These are phyloP conservation scores for Kregervanrija pseudodelftensis DNA, from an alignment of 805 yeast species.

Conservation along the genomic window DNA sequence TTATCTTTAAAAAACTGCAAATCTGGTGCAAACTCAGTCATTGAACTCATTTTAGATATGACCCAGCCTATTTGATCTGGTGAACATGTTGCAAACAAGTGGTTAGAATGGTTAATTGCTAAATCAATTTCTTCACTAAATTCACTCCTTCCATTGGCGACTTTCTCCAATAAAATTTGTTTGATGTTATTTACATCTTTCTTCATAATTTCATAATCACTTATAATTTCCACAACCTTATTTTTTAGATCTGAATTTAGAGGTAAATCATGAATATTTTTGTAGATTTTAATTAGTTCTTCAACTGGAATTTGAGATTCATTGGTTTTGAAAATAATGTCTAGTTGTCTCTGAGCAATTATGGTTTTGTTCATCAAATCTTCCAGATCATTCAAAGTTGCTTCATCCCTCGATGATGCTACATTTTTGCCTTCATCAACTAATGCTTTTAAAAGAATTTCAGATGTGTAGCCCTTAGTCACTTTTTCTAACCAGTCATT, in stretches of 20 bases:
- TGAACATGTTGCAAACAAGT: too few species aligned
- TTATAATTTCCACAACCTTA: neutral
- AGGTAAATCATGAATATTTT: neutral
- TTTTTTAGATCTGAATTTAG: neutral
- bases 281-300: neutral
- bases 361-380: slow-evolving; percentile 7
- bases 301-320: neutral
- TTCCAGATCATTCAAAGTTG: slow-evolving; percentile 8
- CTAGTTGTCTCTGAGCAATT: slow-evolving; percentile 10
- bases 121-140: neutral
- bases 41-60: neutral
- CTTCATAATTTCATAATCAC: neutral
- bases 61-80: neutral
- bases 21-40: slow-evolving; percentile 1
- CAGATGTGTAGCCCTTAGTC: slow-evolving; percentile 15
- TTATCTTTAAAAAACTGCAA: slow-evolving; percentile 1
- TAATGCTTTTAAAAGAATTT: slow-evolving; percentile 16
- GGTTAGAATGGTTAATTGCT: too few species aligned
- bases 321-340: neutral
- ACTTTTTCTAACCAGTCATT: slow-evolving; percentile 32
- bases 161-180: neutral
- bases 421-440: slow-evolving; percentile 20
- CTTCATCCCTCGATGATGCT: slow-evolving; percentile 12
- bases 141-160: neutral
- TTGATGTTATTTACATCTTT: neutral